These are phyloP conservation scores for Diplodia corticola DNA, from an alignment of 2,329 filamentous ascomycete species.

Conservation along the genomic window DNA sequence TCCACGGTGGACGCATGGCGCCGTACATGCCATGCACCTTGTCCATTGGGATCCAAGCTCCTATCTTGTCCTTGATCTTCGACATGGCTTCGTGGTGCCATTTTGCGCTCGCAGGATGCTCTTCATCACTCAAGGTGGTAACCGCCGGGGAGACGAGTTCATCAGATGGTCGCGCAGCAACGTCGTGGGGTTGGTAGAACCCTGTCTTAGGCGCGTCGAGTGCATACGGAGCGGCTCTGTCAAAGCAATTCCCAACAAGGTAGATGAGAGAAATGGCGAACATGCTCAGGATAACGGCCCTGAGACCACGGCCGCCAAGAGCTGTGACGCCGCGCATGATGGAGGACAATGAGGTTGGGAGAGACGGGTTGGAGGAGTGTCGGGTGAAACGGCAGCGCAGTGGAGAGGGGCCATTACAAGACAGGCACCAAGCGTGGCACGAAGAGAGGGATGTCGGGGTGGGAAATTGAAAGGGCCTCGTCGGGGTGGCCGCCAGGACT, in stretches of 20 bases:
- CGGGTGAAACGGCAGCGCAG: background rate
- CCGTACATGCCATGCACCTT: conserved; percentile 13
- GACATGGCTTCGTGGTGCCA: conserved; percentile 7
- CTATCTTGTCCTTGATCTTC: conserved; percentile 10
- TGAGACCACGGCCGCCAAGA: background rate
- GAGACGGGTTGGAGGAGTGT: background rate
- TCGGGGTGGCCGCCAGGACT: background rate
- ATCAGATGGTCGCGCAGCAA: background rate
- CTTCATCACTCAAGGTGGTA: background rate
- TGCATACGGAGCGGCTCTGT: background rate
- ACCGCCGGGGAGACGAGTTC: background rate
- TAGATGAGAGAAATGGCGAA: background rate
- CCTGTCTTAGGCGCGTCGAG: background rate
- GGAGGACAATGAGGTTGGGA: background rate
- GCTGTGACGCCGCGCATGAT: conserved; percentile 1
- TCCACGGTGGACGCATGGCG: conserved; percentile 5
- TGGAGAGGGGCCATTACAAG: background rate
- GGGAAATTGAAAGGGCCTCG: background rate
- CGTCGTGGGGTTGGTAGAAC: background rate
- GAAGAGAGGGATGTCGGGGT: conserved; percentile 6
- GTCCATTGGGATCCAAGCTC: background rate
- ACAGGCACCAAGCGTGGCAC: background rate
- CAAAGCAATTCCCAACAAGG: background rate
- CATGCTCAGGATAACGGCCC: background rate
- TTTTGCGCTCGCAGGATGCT: background rate